Percentiles rank a stretch among this genome's conserved stretches.
These are phyloP conservation scores for Ceratopteris richardii DNA, from an alignment of 75 land plant genomes.

Conservation along the genomic window DNA sequence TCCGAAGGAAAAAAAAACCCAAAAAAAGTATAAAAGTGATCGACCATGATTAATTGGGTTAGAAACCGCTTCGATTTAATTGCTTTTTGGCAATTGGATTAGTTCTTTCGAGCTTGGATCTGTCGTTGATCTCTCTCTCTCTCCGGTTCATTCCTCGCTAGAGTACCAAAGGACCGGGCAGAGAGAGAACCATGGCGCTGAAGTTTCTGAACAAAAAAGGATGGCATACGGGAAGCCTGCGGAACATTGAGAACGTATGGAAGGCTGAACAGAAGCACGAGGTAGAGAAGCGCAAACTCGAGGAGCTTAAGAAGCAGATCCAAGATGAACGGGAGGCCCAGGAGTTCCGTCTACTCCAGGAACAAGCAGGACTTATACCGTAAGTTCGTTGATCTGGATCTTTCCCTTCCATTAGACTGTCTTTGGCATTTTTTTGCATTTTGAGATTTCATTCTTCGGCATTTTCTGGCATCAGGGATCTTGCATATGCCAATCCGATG, in stretches of 20 bases:
- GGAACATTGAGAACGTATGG: slow-evolving; percentile 99
- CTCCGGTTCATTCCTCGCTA: too few species aligned
- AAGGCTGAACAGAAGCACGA: slow-evolving; percentile 99
- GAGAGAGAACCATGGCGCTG: slow-evolving; percentile 76
- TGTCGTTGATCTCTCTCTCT: too few species aligned
- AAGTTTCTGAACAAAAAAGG: slow-evolving; percentile 99
- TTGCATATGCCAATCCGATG: too few species aligned
- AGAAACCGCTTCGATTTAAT: too few species aligned
- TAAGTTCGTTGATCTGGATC: slow-evolving; percentile 29
- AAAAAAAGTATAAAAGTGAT: too few species aligned
- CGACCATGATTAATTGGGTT: too few species aligned
- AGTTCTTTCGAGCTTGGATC: too few species aligned
- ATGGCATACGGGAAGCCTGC: slow-evolving; percentile 96
- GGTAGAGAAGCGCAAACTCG: slow-evolving; percentile 83
- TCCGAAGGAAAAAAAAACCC: too few species aligned
- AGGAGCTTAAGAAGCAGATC: slow-evolving; percentile 95
- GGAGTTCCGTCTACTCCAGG: slow-evolving; percentile 86
- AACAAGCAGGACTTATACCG: slow-evolving; percentile 95
- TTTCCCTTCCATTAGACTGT: neutral
- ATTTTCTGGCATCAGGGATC: too few species aligned
- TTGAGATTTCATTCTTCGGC: too few species aligned
- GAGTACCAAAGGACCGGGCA: too few species aligned
- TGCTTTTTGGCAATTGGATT: too few species aligned
- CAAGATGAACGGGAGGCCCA: slow-evolving; percentile 70
- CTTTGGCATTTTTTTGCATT: neutral